Base-by-base conservation (phyloP, 192 early-diverging fungal genomes). In the Coemansia sp. region DNA sequence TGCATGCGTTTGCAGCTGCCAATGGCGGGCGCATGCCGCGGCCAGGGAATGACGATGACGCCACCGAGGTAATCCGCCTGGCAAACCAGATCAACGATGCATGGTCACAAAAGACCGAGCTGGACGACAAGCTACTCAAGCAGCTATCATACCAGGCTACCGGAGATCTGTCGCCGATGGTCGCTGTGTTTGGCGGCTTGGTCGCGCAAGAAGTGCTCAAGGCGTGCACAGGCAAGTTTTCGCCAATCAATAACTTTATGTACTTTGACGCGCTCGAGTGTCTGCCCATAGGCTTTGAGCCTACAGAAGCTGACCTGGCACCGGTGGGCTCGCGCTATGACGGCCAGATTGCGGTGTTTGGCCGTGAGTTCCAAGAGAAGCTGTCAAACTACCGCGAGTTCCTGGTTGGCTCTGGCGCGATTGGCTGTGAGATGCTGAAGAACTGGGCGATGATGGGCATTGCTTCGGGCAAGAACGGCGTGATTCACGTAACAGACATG, bases 401-500 rank as follows among this genome's bases (percentile, higher is more conserved):
- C 86, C 73, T 99, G 29, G 96, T 99, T 60, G 97, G 98, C 56
- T 90, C 98, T 43, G 98, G 98, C 32, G 98, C 96, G 6, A 98
- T 99, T 76, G 97, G 97, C 48, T 99, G 97, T 81, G 97, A 99
- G 79, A 97, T 99, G 94, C 85, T 99, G 37, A 99, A 99, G 84
- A 98, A 98, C 82, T 98, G 94, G 94, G 94, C 96, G 25, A 89
- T 99, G 85, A 93, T 93, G 86, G 92, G 92, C 32, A 72, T 94
- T 38, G 91, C 90, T 32, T 86, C 91, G 15, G 96, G 95, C 29
- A 84, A 88, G 35, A 75, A 89, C 22, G 92, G 97, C 23, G 83
- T 83, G 19, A 86, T 98, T 50, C 87, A 85, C 73, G 78, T 99
- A 52, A 99, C 96, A 6, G 97, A 99, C 72, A 99, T 99, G 97